A percentile compares a stretch with the other conserved stretches of the same genome.
Evolutionary conservation across 108 stramenopile species (phyloP).

Genomic region (Nitzschia sp.): DNA sequence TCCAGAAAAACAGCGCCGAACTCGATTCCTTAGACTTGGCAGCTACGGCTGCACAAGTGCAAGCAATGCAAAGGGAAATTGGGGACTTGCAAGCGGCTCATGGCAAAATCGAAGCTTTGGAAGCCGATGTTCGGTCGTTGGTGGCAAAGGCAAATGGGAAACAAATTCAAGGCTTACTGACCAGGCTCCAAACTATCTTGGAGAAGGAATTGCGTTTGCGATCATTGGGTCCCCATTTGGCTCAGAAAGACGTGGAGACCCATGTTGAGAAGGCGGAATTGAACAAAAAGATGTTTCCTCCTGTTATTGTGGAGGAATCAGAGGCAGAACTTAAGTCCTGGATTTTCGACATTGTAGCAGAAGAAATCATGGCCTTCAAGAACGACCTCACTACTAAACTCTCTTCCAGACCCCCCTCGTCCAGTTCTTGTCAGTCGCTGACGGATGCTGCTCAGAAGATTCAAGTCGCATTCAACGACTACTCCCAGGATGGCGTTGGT

Average conservation of each 20-base stretch:
- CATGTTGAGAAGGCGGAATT: constrained; percentile 1
- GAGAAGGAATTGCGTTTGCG: constrained; percentile 19
- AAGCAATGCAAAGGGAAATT: constrained; percentile 4
- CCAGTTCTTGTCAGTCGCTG: constrained; percentile 11
- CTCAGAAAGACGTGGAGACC: background rate
- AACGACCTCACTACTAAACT: background rate
- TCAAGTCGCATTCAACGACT: constrained; percentile 21
- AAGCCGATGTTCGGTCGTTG: constrained; percentile 3
- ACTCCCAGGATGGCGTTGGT: constrained; percentile 33
- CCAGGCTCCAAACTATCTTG: constrained; percentile 14
- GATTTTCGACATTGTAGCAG: constrained; percentile 20
- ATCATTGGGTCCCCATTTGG: background rate
- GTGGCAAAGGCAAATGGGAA: constrained; percentile 16
- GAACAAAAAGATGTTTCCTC: constrained; percentile 6
- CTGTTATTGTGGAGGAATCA: background rate
- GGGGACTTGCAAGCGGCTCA: constrained; percentile 2
- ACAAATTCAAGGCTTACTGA: constrained; percentile 12
- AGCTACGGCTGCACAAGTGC: background rate
- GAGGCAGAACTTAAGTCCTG: constrained; percentile 22
- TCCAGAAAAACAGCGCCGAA: too few species aligned
- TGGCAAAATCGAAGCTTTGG: background rate
- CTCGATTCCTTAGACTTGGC: too few species aligned
- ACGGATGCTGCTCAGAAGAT: constrained; percentile 20
- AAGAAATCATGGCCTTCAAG: constrained; percentile 24
- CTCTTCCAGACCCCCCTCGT: background rate